Conservation (phyloP, 176 grass and related monocot species). For the Paspalum notatum region DNA sequence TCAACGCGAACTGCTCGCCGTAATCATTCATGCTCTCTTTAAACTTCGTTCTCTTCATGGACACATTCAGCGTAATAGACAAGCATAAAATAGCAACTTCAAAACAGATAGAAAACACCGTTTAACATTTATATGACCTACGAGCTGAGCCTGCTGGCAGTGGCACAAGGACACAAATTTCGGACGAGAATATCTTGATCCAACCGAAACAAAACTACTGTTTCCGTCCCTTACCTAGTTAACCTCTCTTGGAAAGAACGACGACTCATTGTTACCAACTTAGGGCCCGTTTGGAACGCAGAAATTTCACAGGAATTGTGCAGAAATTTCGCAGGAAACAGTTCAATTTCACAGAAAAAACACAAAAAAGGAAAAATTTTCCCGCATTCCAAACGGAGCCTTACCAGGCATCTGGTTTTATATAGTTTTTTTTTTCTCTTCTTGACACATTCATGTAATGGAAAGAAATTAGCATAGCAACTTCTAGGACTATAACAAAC, state of each 20-base stretch:
- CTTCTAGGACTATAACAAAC: neutral
- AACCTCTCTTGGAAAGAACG: neutral
- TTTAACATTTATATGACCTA: neutral
- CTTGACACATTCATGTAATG: neutral
- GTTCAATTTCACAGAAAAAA: too few species aligned
- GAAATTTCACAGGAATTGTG: too few species aligned
- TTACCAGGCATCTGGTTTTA: neutral
- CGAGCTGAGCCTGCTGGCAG: neutral
- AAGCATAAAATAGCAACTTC: neutral
- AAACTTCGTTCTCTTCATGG: neutral
- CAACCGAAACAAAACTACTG: neutral
- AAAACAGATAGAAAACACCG: neutral
- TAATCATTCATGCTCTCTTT: neutral
- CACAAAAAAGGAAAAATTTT: too few species aligned
- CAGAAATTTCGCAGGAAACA: too few species aligned
- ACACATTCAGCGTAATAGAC: slow-evolving; percentile 6
- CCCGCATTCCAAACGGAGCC: too few species aligned
- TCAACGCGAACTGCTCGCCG: neutral
- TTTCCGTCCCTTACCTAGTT: neutral
- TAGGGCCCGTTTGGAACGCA: too few species aligned
- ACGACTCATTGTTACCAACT: neutral
- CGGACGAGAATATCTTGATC: slow-evolving; percentile 2
- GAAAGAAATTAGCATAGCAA: neutral
- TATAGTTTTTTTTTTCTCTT: neutral
- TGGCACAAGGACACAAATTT: neutral